phyloP scores from a whole-genome alignment of 2,329 filamentous ascomycete genomes.

The Zasmidium citrigriseum region DNA sequence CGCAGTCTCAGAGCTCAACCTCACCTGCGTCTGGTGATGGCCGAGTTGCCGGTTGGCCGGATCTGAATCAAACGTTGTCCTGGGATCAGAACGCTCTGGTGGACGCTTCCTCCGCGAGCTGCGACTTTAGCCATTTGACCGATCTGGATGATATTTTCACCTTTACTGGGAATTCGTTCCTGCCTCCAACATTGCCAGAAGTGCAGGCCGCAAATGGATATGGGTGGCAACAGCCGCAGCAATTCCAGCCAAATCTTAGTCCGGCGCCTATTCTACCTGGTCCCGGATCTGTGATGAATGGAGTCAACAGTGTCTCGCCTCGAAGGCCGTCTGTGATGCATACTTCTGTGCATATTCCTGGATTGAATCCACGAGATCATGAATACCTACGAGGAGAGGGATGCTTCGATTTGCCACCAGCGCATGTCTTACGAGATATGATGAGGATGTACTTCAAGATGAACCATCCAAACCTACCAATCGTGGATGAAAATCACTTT shows the following conservation, averaged over 20 bases:
- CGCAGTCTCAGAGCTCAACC: conserved; percentile 21
- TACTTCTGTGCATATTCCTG: conserved; percentile 19
- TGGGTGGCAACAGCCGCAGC: conserved; percentile 10
- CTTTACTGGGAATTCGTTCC: conserved; percentile 23
- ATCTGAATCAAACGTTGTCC: conserved; percentile 15
- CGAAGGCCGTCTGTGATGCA: conserved; percentile 10
- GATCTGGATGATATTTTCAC: conserved; percentile 26
- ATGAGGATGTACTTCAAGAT: conserved; percentile 17
- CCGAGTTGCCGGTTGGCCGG: conserved; percentile 12
- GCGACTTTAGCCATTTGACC: conserved; percentile 24
- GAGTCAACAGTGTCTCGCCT: conserved; percentile 7
- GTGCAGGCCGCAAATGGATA: conserved; percentile 13
- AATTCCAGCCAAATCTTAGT: conserved; percentile 5
- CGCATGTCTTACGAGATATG: conserved; percentile 12
- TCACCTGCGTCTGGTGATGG: conserved; percentile 20
- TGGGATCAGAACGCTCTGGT: conserved; percentile 22
- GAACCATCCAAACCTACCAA: conserved; percentile 16
- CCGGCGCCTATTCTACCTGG: conserved; percentile 15
- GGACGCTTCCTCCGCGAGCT: conserved; percentile 21
- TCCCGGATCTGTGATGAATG: conserved; percentile 9
- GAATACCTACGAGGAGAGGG: conserved; percentile 18
- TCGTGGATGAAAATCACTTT: conserved; percentile 16
- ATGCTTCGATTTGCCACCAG: conserved; percentile 19
- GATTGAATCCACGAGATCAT: conserved; percentile 21
- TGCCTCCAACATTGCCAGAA: conserved; percentile 16